These are phyloP conservation scores for Celoporthe dispersa DNA, from an alignment of 2,329 filamentous ascomycete genomes.

Conservation along the genomic window DNA sequence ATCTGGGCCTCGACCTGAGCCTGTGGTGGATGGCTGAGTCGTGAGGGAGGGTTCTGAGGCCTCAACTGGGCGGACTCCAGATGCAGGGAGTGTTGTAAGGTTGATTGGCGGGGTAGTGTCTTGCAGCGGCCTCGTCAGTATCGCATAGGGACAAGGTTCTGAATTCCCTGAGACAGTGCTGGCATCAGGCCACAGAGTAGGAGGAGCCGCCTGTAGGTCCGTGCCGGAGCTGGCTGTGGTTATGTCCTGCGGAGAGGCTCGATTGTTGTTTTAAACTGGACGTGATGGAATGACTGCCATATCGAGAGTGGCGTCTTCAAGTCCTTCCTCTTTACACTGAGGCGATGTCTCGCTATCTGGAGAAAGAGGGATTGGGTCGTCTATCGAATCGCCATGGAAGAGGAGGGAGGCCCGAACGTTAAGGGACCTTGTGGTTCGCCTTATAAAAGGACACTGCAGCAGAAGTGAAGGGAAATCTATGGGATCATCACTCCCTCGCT, in stretches of 20 bases:
- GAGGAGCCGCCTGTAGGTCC: not conserved
- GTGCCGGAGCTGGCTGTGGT: not conserved
- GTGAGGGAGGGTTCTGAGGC: not conserved
- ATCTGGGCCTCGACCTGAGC: not conserved
- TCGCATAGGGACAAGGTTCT: not conserved
- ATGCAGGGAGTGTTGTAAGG: not conserved
- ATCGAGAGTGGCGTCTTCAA: not conserved
- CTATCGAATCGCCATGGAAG: too few species aligned
- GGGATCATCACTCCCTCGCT: not conserved
- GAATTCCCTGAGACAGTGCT: not conserved
- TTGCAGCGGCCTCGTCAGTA: not conserved
- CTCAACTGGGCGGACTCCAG: not conserved
- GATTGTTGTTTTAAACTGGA: not conserved
- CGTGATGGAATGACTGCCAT: not conserved
- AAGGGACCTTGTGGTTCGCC: rapidly evolving
- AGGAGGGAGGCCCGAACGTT: not conserved
- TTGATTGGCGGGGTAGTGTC: not conserved
- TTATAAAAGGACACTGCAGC: not conserved
- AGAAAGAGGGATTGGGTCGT: not conserved
- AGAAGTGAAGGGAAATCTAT: not conserved
- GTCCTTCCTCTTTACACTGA: not conserved
- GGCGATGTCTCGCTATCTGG: not conserved
- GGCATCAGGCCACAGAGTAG: too few species aligned
- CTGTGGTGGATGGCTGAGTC: not conserved
- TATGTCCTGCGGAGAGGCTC: not conserved